These are phyloP conservation scores for Tilletiopsis washingtonensis DNA, from an alignment of 1,284 basidiomycete species.

Conservation along the genomic window DNA sequence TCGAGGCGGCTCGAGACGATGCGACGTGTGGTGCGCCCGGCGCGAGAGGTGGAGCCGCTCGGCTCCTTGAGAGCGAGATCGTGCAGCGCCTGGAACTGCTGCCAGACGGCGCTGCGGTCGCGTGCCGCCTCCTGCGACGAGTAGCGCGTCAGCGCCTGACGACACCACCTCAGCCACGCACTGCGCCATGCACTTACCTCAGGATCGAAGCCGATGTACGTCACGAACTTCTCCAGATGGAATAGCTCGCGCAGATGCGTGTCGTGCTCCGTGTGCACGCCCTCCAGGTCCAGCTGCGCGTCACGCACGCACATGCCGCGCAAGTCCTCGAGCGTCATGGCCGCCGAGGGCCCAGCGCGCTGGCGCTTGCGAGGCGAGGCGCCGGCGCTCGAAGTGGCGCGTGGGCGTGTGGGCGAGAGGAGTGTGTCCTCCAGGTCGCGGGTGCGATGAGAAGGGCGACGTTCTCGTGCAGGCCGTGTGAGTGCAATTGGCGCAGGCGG, in stretches of 20 bases:
- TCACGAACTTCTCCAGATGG: slow-evolving; percentile 38
- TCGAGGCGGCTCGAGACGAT: slow-evolving; percentile 21
- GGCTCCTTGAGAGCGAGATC: slow-evolving; percentile 16
- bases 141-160: too few species aligned
- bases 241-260: slow-evolving; percentile 36
- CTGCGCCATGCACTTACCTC: slow-evolving; percentile 5
- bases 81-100: slow-evolving; percentile 23
- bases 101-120: slow-evolving; percentile 28
- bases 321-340: neutral
- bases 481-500: slow-evolving; percentile 3
- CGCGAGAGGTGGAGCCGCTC: slow-evolving; percentile 9
- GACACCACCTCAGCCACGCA: neutral
- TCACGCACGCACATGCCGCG: slow-evolving; percentile 11
- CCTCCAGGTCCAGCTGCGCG: slow-evolving; percentile 20
- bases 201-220: slow-evolving; percentile 34
- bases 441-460: neutral
- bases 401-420: neutral
- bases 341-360: neutral
- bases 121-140: slow-evolving; percentile 10
- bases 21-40: slow-evolving; percentile 21
- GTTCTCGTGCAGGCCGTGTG: slow-evolving; percentile 2
- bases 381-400: slow-evolving; percentile 14
- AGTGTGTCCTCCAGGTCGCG: neutral
- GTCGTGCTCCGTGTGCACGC: slow-evolving; percentile 29
- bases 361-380: slow-evolving; percentile 2